Evolutionary conservation across 495 filamentous ascomycete species (phyloP).

Genomic region (Xylaria scruposa): DNA sequence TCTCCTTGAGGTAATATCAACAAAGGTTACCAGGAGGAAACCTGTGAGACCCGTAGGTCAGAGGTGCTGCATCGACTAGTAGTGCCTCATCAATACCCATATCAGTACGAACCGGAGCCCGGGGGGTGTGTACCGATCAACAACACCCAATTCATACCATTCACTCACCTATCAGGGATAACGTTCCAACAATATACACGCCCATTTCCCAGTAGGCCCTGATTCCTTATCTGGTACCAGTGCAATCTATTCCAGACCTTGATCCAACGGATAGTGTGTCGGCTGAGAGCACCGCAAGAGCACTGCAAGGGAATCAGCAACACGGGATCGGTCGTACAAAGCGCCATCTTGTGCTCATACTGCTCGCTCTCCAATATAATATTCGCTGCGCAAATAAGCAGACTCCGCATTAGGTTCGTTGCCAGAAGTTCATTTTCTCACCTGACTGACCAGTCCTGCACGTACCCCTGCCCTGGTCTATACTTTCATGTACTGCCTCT

Average conservation of each 20-base stretch:
- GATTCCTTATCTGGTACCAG: conserved; percentile 14
- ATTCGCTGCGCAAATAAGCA: conserved; percentile 22
- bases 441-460: conserved; percentile 44
- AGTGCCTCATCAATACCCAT: conserved; percentile 28
- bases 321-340: not conserved
- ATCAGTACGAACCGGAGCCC: conserved; percentile 17
- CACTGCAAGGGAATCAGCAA: not conserved
- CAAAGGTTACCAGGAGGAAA: conserved; percentile 36
- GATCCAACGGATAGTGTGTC: conserved; percentile 21
- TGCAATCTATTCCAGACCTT: conserved; percentile 4
- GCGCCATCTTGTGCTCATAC: conserved; percentile 3
- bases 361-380: not conserved
- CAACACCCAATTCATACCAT: conserved; percentile 12
- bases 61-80: conserved; percentile 33
- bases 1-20: conserved; percentile 28
- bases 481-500: conserved; percentile 30
- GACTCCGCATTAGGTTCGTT: conserved; percentile 49
- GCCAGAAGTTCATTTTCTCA: conserved; percentile 42
- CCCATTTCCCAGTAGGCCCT: conserved; percentile 1
- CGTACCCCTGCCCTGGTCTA: conserved; percentile 30
- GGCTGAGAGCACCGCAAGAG: conserved; percentile 8
- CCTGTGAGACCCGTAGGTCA: conserved; percentile 30
- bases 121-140: conserved; percentile 33
- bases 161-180: conserved; percentile 5
- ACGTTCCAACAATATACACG: conserved; percentile 16